Evolutionary conservation across 2,329 filamentous ascomycete species (phyloP).

Genomic region (Xylariaceae sp.): DNA sequence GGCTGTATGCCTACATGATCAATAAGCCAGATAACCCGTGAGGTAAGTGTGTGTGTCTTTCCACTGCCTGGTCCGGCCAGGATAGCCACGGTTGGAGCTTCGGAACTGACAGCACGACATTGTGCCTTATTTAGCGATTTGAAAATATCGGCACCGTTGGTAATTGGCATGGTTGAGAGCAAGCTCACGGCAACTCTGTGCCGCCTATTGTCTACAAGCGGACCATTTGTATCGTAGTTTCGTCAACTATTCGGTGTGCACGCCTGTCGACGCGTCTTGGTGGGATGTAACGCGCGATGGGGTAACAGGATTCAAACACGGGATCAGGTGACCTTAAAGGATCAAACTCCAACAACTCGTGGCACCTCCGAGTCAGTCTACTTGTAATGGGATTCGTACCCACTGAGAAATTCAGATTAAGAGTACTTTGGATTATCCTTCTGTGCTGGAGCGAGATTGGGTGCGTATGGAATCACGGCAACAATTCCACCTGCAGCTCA

Average conservation of each 20-base stretch:
- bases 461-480: too few relatives aligned
- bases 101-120: conserved; percentile 60
- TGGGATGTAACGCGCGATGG: conserved; percentile 17
- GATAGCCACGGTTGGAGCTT: conserved; percentile 65
- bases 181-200: background rate
- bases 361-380: background rate
- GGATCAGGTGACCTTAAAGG: conserved; percentile 24
- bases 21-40: conserved; percentile 88
- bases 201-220: background rate
- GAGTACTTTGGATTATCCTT: too few relatives aligned
- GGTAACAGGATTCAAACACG: conserved; percentile 11
- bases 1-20: conserved; percentile 74
- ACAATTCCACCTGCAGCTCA: too few relatives aligned
- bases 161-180: conserved; percentile 31
- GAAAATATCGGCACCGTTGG: conserved; percentile 45
- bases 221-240: conserved; percentile 10
- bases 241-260: background rate
- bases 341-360: background rate
- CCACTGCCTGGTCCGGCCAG: conserved; percentile 74
- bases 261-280: conserved; percentile 22
- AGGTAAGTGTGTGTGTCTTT: conserved; percentile 94
- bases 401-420: background rate
- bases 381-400: background rate
- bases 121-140: conserved; percentile 61
- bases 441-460: too few relatives aligned